Conservation (phyloP, 1,284 basidiomycete genomes). For the Papiliotrema fonsecae region DNA sequence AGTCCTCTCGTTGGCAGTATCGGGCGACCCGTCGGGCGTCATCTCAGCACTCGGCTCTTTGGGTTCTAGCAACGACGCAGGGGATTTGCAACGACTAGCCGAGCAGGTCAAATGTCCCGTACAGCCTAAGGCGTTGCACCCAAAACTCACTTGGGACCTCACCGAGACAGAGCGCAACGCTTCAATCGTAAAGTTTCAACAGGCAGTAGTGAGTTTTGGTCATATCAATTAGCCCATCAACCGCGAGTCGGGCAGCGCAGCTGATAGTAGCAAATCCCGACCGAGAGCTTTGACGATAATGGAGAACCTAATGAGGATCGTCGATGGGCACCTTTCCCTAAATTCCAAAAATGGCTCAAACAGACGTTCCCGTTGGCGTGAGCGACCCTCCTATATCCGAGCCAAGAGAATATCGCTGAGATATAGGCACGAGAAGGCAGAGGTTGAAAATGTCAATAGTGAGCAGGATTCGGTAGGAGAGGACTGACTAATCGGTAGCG, state of each 20-base stretch:
- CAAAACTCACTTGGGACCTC: constrained; percentile 28
- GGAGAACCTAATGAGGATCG: constrained; percentile 44
- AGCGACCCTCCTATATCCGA: too few species aligned
- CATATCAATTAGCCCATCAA: too few species aligned
- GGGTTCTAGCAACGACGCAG: too few species aligned
- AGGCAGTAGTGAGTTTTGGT: constrained; percentile 36
- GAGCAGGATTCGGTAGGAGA: too few species aligned
- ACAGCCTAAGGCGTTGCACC: constrained; percentile 35
- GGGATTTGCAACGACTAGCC: constrained; percentile 4
- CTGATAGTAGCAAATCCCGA: constrained; percentile 33
- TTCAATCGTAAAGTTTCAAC: constrained; percentile 27
- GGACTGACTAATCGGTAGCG: constrained; percentile 19
- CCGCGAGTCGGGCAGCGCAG: background rate
- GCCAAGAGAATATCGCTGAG: too few species aligned
- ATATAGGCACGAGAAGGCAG: constrained; percentile 28
- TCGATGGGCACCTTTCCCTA: constrained; percentile 44
- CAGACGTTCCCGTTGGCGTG: constrained; percentile 39
- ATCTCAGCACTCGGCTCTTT: too few species aligned
- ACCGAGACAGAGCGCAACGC: constrained; percentile 25
- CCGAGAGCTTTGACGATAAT: constrained; percentile 45
- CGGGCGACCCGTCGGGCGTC: background rate
- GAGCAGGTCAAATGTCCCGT: constrained; percentile 28
- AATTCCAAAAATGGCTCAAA: constrained; percentile 44
- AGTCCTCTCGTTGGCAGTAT: background rate
- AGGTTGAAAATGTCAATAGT: constrained; percentile 50